Evolutionary conservation across 768 basidiomycete species (phyloP).

Genomic region (Boletus reticuloceps): DNA sequence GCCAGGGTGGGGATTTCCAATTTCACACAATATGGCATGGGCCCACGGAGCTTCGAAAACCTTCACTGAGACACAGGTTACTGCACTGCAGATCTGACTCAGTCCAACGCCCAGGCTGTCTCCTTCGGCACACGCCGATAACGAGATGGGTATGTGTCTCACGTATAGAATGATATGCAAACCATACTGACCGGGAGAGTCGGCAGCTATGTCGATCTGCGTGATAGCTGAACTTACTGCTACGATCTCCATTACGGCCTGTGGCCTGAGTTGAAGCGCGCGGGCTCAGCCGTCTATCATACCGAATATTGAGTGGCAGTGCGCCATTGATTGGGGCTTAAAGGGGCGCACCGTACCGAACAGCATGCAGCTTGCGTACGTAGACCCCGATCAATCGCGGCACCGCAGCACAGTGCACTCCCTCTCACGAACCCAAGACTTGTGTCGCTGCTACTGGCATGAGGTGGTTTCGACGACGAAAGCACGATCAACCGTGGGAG

Average conservation of each 20-base stretch:
- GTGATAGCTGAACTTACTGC: neutral
- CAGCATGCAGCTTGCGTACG: slow-evolving; percentile 10
- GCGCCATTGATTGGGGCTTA: slow-evolving; percentile 8
- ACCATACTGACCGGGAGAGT: neutral
- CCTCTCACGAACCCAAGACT: slow-evolving; percentile 16
- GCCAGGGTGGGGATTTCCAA: slow-evolving; percentile 2
- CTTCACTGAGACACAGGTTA: neutral
- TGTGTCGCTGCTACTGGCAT: slow-evolving; percentile 13
- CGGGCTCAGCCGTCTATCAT: neutral
- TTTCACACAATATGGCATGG: slow-evolving; percentile 6
- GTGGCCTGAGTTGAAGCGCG: neutral
- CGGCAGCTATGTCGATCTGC: neutral
- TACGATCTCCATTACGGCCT: neutral
- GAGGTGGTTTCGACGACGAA: slow-evolving; percentile 51
- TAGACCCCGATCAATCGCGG: slow-evolving; percentile 14
- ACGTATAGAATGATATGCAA: neutral
- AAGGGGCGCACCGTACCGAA: slow-evolving; percentile 8
- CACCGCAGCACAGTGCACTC: slow-evolving; percentile 13
- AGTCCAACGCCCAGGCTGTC: neutral
- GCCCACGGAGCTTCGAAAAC: slow-evolving; percentile 8
- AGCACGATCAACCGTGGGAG: slow-evolving; percentile 66
- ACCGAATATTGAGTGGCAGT: slow-evolving; percentile 20
- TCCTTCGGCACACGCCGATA: neutral
- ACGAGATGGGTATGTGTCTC: slow-evolving; percentile 3
- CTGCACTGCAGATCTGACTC: neutral